Conservation (phyloP, 768 basidiomycete genomes). For the Pholiota molesta region DNA sequence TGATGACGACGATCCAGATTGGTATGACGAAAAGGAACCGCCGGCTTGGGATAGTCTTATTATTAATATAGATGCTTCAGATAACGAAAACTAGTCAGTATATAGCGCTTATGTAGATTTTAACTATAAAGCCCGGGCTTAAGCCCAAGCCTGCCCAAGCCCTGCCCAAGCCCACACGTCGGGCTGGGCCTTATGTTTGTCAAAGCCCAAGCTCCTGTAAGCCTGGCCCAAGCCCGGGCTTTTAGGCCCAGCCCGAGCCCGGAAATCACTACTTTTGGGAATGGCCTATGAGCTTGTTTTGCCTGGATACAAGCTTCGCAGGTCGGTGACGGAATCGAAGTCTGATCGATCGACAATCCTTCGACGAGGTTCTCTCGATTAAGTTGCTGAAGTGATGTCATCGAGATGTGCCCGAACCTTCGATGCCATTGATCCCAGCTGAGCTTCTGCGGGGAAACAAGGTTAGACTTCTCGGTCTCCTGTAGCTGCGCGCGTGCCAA, state of each 20-base stretch:
- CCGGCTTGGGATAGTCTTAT: background rate
- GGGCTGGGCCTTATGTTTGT: slow-evolving; percentile 7
- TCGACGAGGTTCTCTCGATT: slow-evolving; percentile 19
- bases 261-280: slow-evolving; percentile 28
- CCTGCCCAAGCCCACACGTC: background rate
- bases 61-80: background rate
- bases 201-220: background rate
- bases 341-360: slow-evolving; percentile 22
- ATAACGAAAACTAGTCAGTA: background rate
- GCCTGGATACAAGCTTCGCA: slow-evolving; percentile 39
- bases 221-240: slow-evolving; percentile 17
- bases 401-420: slow-evolving; percentile 26
- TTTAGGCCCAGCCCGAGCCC: slow-evolving; percentile 13
- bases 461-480: slow-evolving; percentile 10
- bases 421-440: slow-evolving; percentile 31
- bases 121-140: background rate
- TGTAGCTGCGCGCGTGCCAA: slow-evolving; percentile 13
- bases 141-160: background rate
- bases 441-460: slow-evolving; percentile 10
- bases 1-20: background rate
- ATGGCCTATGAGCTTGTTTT: slow-evolving; percentile 32
- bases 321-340: slow-evolving; percentile 17
- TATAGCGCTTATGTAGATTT: no score
- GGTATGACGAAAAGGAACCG: background rate
- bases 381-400: slow-evolving; percentile 20